Conservation (phyloP, 1,284 basidiomycete genomes). For the Malassezia pachydermatis region DNA sequence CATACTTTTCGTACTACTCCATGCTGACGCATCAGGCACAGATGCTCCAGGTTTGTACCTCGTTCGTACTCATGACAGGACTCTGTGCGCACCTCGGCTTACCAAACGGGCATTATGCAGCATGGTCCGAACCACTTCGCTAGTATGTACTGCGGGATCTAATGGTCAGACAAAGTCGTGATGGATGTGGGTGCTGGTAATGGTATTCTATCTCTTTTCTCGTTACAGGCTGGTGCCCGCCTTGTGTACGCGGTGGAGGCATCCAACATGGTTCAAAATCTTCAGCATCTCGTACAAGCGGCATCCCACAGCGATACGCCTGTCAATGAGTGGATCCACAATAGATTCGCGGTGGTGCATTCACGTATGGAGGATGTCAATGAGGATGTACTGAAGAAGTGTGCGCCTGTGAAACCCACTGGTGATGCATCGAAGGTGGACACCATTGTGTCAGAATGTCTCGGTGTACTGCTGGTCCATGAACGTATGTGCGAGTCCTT, state of each 20-base stretch:
- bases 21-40: conserved; percentile 43
- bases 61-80: no score
- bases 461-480: conserved; percentile 52
- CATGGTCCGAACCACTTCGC: conserved; percentile 26
- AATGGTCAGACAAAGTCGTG: conserved; percentile 22
- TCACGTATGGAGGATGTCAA: conserved; percentile 40
- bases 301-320: conserved; percentile 33
- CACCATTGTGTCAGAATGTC: conserved; percentile 53
- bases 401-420: neutral
- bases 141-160: neutral
- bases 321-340: conserved; percentile 30
- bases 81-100: conserved; percentile 35
- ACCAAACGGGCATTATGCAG: conserved; percentile 37
- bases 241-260: conserved; percentile 53
- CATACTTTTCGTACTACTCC: conserved; percentile 43
- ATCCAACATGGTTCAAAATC: conserved; percentile 52
- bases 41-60: no score
- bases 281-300: conserved; percentile 46
- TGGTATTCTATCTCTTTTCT: conserved; percentile 53
- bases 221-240: conserved; percentile 51
- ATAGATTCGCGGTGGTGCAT: conserved; percentile 20
- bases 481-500: conserved; percentile 54
- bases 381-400: conserved; percentile 5
- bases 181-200: conserved; percentile 53
- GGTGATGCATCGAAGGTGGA: conserved; percentile 48